Evolutionary conservation across 768 basidiomycete genomes (phyloP).

Genomic region (Termitomyces sp.): DNA sequence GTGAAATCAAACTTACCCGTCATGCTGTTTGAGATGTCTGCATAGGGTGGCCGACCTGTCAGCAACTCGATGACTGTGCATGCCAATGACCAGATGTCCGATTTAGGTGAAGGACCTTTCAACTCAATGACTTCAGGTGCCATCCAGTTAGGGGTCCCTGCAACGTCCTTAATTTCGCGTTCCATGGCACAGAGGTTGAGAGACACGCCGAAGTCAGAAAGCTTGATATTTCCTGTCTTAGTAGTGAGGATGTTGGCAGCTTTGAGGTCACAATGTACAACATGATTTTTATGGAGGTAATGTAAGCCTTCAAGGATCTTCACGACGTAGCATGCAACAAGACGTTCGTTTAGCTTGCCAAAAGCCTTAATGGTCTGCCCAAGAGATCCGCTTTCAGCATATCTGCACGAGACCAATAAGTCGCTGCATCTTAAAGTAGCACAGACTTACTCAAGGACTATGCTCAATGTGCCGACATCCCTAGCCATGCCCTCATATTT

Average conservation of each 20-base stretch:
- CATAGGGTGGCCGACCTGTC: conserved; percentile 89
- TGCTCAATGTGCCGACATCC: conserved; percentile 84
- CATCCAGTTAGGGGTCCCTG: conserved; percentile 99
- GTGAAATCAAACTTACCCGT: conserved; percentile 49
- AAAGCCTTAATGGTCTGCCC: conserved; percentile 91
- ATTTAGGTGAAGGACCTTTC: conserved; percentile 87
- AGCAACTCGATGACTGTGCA: conserved; percentile 94
- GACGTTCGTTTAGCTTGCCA: conserved; percentile 86
- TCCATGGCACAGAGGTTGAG: conserved; percentile 91
- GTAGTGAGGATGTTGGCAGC: conserved; percentile 99
- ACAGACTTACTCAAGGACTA: conserved; percentile 80
- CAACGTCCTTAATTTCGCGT: conserved; percentile 76
- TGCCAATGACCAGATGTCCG: conserved; percentile 94
- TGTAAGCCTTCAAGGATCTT: conserved; percentile 95
- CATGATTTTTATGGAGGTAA: conserved; percentile 84
- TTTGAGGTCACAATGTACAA: conserved; percentile 97
- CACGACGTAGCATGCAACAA: conserved; percentile 90
- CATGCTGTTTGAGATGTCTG: conserved; percentile 86
- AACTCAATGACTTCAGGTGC: conserved; percentile 97
- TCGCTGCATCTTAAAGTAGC: neutral
- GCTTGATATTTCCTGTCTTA: conserved; percentile 95
- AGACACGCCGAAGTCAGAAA: conserved; percentile 97
- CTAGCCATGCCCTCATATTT: conserved; percentile 96
- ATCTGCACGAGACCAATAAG: conserved; percentile 43
- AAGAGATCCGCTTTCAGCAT: conserved; percentile 93